Evolutionary conservation across 73 alveolate genomes (phyloP), one percentile per base, ranked within the genome.

Genomic region (Tetrahymena malaccensis): DNA sequence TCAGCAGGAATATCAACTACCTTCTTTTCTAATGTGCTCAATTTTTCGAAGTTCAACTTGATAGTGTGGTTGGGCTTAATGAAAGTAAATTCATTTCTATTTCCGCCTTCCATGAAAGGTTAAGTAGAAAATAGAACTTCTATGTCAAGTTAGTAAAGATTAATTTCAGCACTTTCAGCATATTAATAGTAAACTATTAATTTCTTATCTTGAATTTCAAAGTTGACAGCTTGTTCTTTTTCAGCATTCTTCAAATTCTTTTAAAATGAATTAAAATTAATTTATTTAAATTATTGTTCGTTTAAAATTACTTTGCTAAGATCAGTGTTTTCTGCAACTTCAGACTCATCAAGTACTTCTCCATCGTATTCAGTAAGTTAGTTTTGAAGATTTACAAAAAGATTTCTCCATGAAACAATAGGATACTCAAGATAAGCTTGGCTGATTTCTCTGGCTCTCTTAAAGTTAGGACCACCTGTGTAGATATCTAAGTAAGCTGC

Each of bases 121-220:
- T 98, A 84, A 50, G 98, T 94, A 25, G 99, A 97, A 97, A 98
- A 98, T 93, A 98, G 85, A 19, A 98, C 96, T 96, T 98, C 99
- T 31, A 97, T 95, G 84, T 98, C 99, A 40, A 98, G 96, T 43
- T 95, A 56, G 96, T 98, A 98, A 97, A 95, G 96, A 93, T 96
- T 97, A 84, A 98, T 94, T 9, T 10, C 95, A 21, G 98, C 43
- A 17, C 44, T 85, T 43, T 95, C 95, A 70, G 98, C 96, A 94
- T 98, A 96, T 70, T 94, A 93, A 84, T 96, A 98, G 13, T 96
- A 96, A 22, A 98, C 85, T 34, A 44, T 50, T 11, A 98, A 35
- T 85, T 84, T 55, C 85, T 95, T 93, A 34, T 94, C 97, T 95
- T 97, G 94, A 40, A 96, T 95, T 56, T 95, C 97, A 55, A 94